Evolutionary conservation across 1,284 basidiomycete genomes (phyloP).

Genomic region (Cystobasidium sp.): DNA sequence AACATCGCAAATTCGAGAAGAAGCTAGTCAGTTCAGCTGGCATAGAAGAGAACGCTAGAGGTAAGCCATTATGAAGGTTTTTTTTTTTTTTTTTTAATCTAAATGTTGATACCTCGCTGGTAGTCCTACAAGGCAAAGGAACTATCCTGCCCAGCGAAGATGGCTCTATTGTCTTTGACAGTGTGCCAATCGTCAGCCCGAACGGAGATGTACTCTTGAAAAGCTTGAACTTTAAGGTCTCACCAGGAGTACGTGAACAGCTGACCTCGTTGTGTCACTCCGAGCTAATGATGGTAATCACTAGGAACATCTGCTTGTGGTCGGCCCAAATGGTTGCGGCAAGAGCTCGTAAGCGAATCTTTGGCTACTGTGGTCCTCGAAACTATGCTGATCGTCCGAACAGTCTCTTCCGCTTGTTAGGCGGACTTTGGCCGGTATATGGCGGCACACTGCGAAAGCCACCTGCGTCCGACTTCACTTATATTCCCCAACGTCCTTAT

Average conservation of each 20-base stretch:
- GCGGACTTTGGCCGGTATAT: slow-evolving; percentile 96
- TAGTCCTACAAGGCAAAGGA: slow-evolving; percentile 81
- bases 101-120: not conserved
- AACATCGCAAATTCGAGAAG: slow-evolving; percentile 85
- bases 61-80: too few relatives aligned
- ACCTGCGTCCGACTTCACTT: slow-evolving; percentile 82
- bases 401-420: slow-evolving; percentile 86
- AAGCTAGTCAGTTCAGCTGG: slow-evolving; percentile 72
- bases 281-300: not conserved
- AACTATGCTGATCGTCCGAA: slow-evolving; percentile 6
- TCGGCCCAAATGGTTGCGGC: slow-evolving; percentile 74
- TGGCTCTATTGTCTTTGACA: slow-evolving; percentile 81
- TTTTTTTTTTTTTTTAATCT: not conserved
- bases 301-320: slow-evolving; percentile 85
- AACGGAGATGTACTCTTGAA: slow-evolving; percentile 88
- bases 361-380: not conserved
- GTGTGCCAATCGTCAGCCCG: slow-evolving; percentile 93
- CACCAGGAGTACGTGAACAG: slow-evolving; percentile 72
- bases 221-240: slow-evolving; percentile 81
- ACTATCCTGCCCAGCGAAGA: slow-evolving; percentile 75
- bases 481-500: slow-evolving; percentile 96
- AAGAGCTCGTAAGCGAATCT: slow-evolving; percentile 68
- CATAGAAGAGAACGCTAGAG: slow-evolving; percentile 76
- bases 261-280: slow-evolving; percentile 43
- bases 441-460: slow-evolving; percentile 94